Evolutionary conservation across 2,329 filamentous ascomycete species (phyloP).

Genomic region (Xylariaceae sp.): DNA sequence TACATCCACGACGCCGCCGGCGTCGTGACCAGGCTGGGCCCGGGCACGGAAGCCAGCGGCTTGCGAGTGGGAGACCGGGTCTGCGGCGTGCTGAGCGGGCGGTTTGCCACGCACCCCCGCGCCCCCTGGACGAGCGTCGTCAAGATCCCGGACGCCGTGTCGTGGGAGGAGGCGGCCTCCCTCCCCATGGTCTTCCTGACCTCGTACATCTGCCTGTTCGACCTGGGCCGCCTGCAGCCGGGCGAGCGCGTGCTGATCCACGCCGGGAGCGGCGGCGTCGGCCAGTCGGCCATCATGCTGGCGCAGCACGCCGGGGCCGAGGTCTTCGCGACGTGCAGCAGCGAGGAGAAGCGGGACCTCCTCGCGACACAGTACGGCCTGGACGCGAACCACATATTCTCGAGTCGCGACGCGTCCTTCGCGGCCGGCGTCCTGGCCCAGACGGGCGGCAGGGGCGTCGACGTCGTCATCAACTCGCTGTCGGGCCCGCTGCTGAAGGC

Average conservation of each 20-base stretch:
- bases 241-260: constrained; percentile 1
- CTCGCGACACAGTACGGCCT: background rate
- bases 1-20: constrained; percentile 31
- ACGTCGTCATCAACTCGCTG: constrained; percentile 1
- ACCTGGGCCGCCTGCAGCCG: background rate
- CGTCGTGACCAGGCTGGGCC: constrained; percentile 7
- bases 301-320: background rate
- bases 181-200: constrained; percentile 1
- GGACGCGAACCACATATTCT: background rate
- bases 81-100: constrained; percentile 25
- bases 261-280: background rate
- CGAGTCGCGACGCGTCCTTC: background rate
- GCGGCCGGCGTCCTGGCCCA: background rate
- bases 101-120: constrained; percentile 27
- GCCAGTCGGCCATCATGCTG: background rate
- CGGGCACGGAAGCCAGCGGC: constrained; percentile 11
- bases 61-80: constrained; percentile 30
- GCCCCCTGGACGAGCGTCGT: constrained; percentile 23
- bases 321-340: constrained; percentile 1
- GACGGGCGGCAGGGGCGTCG: background rate
- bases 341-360: background rate
- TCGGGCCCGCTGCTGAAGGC: background rate
- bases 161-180: background rate
- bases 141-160: background rate
- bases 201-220: background rate